These are phyloP conservation scores for Quillaja saponaria DNA, from an alignment of 306 rosid genomes.

Conservation along the genomic window DNA sequence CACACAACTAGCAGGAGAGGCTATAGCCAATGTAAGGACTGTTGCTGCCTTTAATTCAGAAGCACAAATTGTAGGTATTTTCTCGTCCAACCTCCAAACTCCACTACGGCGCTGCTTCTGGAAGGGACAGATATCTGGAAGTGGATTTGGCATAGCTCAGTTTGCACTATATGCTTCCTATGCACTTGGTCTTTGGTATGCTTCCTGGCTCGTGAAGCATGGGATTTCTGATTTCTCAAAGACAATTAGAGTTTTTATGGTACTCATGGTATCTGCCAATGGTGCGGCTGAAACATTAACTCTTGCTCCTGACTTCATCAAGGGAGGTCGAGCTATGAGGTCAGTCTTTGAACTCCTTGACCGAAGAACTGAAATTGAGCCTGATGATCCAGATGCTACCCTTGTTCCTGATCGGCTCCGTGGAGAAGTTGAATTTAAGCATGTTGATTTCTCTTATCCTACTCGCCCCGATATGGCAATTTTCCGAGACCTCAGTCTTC, in stretches of 20 bases:
- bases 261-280: constrained; percentile 90
- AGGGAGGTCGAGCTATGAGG: constrained; percentile 94
- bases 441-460: constrained; percentile 90
- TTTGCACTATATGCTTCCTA: constrained; percentile 87
- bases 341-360: constrained; percentile 97
- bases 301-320: constrained; percentile 96
- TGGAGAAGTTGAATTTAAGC: constrained; percentile 93
- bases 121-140: constrained; percentile 95
- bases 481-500: constrained; percentile 83
- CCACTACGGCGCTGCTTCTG: constrained; percentile 86
- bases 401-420: constrained; percentile 80
- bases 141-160: constrained; percentile 87
- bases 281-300: constrained; percentile 98
- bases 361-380: constrained; percentile 94
- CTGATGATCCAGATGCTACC: constrained; percentile 85
- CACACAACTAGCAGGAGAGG: constrained; percentile 96
- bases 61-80: constrained; percentile 73
- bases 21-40: constrained; percentile 91
- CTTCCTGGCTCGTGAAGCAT: constrained; percentile 95
- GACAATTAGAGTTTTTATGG: constrained; percentile 84
- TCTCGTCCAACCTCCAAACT: constrained; percentile 65
- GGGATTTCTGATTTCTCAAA: constrained; percentile 92
- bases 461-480: constrained; percentile 84
- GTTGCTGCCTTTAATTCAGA: constrained; percentile 92
- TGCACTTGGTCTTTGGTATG: constrained; percentile 98